These are phyloP conservation scores for Linnemannia schmuckeri DNA, from an alignment of 192 early-diverging fungal species.

Conservation along the genomic window DNA sequence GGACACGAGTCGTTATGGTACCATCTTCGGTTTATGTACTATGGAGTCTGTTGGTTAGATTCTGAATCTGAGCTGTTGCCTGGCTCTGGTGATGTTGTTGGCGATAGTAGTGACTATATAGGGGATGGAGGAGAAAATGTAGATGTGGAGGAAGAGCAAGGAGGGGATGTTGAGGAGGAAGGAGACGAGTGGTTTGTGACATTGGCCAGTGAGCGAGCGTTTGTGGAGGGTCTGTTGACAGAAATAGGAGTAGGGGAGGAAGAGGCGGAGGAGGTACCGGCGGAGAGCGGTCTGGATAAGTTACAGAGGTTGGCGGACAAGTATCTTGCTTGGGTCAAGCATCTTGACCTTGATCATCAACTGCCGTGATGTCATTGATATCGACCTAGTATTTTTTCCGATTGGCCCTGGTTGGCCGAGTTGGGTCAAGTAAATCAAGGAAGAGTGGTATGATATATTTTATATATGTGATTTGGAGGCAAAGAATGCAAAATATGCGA, in stretches of 20 bases:
- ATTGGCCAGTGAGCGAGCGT: constrained; percentile 7
- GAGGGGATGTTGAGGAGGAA: background rate
- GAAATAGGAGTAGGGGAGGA: background rate
- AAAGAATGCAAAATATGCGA: too few relatives aligned
- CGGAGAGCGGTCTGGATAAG: background rate
- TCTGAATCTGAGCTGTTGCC: constrained; percentile 11
- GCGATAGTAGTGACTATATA: background rate
- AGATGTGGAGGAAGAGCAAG: background rate
- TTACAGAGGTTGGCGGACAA: constrained; percentile 12
- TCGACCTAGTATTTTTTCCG: background rate
- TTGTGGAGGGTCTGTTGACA: background rate
- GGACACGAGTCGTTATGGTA: constrained; percentile 69
- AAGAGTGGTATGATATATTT: too few relatives aligned
- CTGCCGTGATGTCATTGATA: background rate
- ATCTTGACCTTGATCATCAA: background rate
- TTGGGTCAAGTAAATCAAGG: too few relatives aligned
- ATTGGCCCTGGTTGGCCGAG: too few relatives aligned
- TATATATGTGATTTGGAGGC: too few relatives aligned
- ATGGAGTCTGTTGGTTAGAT: constrained; percentile 49
- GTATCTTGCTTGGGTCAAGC: constrained; percentile 26
- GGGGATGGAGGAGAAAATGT: background rate
- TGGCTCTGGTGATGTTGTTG: background rate
- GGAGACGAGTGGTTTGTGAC: constrained; percentile 15
- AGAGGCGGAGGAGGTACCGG: background rate
- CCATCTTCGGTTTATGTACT: constrained; percentile 61